A percentile compares a stretch with the other conserved stretches of the same genome.
These are phyloP conservation scores for Monosporascus cannonballus DNA, from an alignment of 2,329 filamentous ascomycete species.

Conservation along the genomic window DNA sequence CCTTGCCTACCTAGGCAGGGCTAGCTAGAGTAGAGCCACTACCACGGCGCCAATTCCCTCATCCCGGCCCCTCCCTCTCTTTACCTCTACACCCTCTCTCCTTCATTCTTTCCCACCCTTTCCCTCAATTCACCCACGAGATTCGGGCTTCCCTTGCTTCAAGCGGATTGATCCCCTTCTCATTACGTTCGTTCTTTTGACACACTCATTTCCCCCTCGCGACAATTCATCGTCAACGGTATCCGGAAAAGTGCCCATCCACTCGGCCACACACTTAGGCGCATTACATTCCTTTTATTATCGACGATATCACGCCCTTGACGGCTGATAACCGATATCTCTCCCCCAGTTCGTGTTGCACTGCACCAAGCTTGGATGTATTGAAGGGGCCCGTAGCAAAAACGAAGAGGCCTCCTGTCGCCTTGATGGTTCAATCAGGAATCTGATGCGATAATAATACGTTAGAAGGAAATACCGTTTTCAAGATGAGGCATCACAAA, in stretches of 20 bases:
- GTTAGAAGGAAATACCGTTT: slow-evolving; percentile 11
- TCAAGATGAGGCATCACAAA: slow-evolving; percentile 13
- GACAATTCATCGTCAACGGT: slow-evolving; percentile 1
- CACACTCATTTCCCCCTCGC: not conserved
- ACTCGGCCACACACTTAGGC: slow-evolving; percentile 14
- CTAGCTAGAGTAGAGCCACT: no score
- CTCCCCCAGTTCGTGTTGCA: not conserved
- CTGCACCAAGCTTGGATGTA: not conserved
- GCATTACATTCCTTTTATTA: slow-evolving; percentile 18
- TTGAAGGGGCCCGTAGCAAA: not conserved
- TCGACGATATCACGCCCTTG: slow-evolving; percentile 3
- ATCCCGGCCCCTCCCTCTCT: not conserved
- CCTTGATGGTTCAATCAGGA: not conserved
- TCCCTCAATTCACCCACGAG: not conserved
- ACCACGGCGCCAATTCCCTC: not conserved
- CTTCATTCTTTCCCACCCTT: not conserved
- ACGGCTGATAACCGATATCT: not conserved
- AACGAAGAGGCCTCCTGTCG: not conserved
- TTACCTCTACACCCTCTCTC: not conserved
- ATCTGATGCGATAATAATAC: not conserved
- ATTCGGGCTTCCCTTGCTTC: not conserved
- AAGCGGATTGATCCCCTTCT: not conserved
- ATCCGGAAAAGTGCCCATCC: slow-evolving; percentile 6
- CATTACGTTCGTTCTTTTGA: not conserved
- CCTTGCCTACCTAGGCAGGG: slow-evolving; percentile 1